Conservation (phyloP, 495 filamentous ascomycete species). For the Hypoxylon trugodes region DNA sequence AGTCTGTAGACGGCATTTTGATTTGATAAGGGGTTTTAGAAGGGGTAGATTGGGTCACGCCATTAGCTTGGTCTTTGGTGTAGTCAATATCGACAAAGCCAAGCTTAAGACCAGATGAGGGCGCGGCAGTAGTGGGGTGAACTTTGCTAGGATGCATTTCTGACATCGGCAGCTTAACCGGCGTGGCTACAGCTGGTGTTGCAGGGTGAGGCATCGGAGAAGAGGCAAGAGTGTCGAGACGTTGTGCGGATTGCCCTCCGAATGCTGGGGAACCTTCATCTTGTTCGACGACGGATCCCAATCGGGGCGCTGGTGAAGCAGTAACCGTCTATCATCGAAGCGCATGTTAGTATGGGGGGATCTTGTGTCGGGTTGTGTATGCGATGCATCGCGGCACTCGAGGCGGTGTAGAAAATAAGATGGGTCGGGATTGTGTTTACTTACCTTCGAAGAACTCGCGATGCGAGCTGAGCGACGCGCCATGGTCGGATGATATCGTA, state of each 20-base stretch:
- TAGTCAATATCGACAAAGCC: constrained; percentile 71
- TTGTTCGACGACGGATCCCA: constrained; percentile 55
- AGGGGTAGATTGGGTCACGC: constrained; percentile 53
- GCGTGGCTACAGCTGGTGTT: constrained; percentile 52
- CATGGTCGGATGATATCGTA: constrained; percentile 14
- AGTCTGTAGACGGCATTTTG: constrained; percentile 67
- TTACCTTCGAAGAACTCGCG: constrained; percentile 55
- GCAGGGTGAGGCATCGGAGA: constrained; percentile 54
- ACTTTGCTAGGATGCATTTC: constrained; percentile 84
- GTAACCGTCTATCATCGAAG: constrained; percentile 18
- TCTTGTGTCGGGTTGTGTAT: neutral
- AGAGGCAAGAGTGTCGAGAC: constrained; percentile 49
- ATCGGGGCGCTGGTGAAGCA: constrained; percentile 43
- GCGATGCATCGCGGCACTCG: neutral
- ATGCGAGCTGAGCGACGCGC: constrained; percentile 59
- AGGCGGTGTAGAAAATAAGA: constrained; percentile 25
- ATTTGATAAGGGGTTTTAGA: constrained; percentile 52
- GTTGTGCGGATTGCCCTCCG: constrained; percentile 18
- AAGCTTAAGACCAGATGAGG: constrained; percentile 70
- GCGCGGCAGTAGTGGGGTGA: constrained; percentile 73
- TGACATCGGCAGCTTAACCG: constrained; percentile 64
- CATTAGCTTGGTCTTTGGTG: constrained; percentile 44
- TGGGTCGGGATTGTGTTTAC: constrained; percentile 26
- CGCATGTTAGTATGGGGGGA: neutral
- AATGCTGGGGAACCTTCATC: constrained; percentile 44